Base-by-base conservation (phyloP, 2,329 filamentous ascomycete species). In the Paecilomyces variotii region DNA sequence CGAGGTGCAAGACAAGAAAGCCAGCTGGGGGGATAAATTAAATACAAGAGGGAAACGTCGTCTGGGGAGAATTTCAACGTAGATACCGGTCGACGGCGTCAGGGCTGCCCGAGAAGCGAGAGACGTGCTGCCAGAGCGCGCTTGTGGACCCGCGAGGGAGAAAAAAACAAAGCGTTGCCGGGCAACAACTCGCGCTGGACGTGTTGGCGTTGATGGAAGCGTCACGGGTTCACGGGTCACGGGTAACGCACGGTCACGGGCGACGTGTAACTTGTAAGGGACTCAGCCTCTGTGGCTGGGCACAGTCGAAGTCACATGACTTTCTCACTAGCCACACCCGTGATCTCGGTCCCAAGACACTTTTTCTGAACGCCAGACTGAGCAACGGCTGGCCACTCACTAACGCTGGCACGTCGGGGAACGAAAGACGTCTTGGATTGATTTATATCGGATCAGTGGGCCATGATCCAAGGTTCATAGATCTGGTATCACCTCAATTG, bases 161-260 rank as follows among this genome's bases (percentile, higher is more conserved):
- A 54, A 58, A 67, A 63, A 65, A 67, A 70, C 60, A 64, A 0
- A 19, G 28, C 35, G 72, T 74, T 72, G 69, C 81, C 64, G 72
- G 66, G 82, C 83, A 87, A 87, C 84, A 4, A 19, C 5, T 24
- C 69, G 67, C 12, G 3, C 45, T 65, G 58, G 56, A 54, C 50
- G 52, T 57, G n/a, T 30, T 53, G 51, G 28, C 25, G n/a, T 7
- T 14, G 51, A 28, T 10, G 19, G 25, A 50, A 19, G 56, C 14
- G 51, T 19, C 45, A 32, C 28, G 49, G 24, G 14, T 24, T 26
- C 55, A 25, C 12, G 34, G 12, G 24, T 27, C 10, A 26, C 71
- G 57, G 82, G 82, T 83, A 80, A 80, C 12, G 34, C 27, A 51
- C 49, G 59, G 59, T 62, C 52, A 25, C 58, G 61, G 60, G 60